Conservation (phyloP, 2,329 filamentous ascomycete genomes). For the Paecilomyces sp. region DNA sequence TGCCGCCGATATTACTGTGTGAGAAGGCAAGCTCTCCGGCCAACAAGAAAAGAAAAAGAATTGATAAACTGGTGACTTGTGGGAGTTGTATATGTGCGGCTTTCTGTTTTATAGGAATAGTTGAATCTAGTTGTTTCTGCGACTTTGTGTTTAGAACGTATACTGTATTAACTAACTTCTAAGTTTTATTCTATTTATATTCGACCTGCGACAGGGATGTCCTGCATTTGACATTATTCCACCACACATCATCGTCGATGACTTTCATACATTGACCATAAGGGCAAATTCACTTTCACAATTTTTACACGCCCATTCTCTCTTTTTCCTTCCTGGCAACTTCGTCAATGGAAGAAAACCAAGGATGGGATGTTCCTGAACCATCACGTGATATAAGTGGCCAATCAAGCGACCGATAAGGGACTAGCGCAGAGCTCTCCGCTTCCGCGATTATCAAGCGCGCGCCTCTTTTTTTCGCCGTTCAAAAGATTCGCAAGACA, state of each 20-base stretch:
- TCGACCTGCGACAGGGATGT: not conserved
- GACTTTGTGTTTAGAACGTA: no score
- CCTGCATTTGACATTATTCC: not conserved
- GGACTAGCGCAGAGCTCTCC: not conserved
- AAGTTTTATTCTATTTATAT: not conserved
- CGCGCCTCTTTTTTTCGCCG: not conserved
- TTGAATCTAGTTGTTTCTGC: not conserved
- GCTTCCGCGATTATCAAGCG: not conserved
- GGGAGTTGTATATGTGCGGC: not conserved
- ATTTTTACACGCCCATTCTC: not conserved
- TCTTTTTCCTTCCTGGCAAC: no score
- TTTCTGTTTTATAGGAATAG: not conserved
- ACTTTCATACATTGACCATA: not conserved
- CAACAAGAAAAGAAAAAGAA: not conserved
- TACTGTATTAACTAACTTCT: no score
- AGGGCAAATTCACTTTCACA: not conserved
- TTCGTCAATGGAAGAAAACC: no score
- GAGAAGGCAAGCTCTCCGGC: not conserved
- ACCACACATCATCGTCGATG: not conserved
- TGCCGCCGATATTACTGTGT: not conserved
- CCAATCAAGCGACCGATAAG: not conserved
- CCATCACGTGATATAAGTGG: not conserved
- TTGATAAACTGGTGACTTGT: not conserved
- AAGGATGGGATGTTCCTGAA: not conserved
- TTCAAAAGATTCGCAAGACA: not conserved